phyloP scores from a whole-genome alignment of 2,329 filamentous ascomycete species.

The Penicillium janthinellum region DNA sequence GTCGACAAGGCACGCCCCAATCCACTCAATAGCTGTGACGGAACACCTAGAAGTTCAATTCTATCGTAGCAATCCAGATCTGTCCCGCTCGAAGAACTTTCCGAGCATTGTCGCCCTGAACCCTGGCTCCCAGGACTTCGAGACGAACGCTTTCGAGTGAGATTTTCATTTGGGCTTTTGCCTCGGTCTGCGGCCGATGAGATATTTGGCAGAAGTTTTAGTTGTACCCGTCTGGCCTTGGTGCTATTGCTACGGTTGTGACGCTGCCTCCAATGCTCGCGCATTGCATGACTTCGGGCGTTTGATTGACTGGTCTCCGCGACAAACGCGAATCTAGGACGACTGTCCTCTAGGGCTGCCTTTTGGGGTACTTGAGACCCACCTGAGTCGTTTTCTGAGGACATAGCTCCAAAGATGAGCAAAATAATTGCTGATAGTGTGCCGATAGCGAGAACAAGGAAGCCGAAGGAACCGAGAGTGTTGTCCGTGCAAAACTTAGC shows the following conservation, averaged over 20 bases:
- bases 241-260: constrained; percentile 17
- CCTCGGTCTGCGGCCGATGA: not conserved
- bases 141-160: not conserved
- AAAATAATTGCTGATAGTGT: not conserved
- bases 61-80: not conserved
- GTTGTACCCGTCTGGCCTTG: not conserved
- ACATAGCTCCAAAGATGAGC: not conserved
- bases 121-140: not conserved
- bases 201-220: not conserved
- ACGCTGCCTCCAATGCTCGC: constrained; percentile 40
- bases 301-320: constrained; percentile 19
- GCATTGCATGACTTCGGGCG: constrained; percentile 42
- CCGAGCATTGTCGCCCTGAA: not conserved
- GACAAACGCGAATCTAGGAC: constrained; percentile 29
- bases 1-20: constrained; percentile 33
- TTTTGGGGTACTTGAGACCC: not conserved
- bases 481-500: not conserved
- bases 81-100: not conserved
- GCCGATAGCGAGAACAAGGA: not conserved
- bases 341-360: not conserved
- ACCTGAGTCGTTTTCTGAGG: not conserved
- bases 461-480: not conserved
- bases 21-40: constrained; percentile 27
- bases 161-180: not conserved
- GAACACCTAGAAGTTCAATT: constrained; percentile 9